Evolutionary conservation across 768 basidiomycete genomes (phyloP).

Genomic region (Serendipita indica): DNA sequence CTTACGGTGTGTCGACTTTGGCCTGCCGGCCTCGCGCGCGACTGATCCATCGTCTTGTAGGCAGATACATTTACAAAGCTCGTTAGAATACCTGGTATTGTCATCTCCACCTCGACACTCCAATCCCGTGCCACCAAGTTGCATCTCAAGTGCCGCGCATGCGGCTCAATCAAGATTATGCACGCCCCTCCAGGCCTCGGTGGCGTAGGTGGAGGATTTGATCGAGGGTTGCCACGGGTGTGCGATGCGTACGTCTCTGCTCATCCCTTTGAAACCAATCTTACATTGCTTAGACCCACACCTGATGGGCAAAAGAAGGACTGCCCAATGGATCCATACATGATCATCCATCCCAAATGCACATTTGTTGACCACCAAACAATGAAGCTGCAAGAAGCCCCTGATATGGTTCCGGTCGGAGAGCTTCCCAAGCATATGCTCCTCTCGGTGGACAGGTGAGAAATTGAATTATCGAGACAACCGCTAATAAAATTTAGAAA

Average conservation of each 20-base stretch:
- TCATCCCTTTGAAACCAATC: not conserved
- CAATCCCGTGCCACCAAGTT: constrained; percentile 87
- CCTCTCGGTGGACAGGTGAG: constrained; percentile 63
- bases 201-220: constrained; percentile 74
- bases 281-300: constrained; percentile 27
- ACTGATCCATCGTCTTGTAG: constrained; percentile 16
- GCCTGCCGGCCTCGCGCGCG: not conserved
- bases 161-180: constrained; percentile 63
- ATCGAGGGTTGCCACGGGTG: constrained; percentile 68
- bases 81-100: constrained; percentile 93
- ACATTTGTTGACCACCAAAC: constrained; percentile 91
- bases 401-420: constrained; percentile 99
- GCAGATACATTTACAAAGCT: constrained; percentile 89
- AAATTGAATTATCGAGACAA: not conserved
- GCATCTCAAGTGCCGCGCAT: constrained; percentile 84
- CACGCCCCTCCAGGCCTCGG: constrained; percentile 67
- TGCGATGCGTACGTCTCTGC: constrained; percentile 50
- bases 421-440: constrained; percentile 93
- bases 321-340: constrained; percentile 90
- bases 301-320: constrained; percentile 79
- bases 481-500: constrained; percentile 27
- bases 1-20: constrained; percentile 41
- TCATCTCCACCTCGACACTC: constrained; percentile 89
- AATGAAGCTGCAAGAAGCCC: constrained; percentile 94
- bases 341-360: constrained; percentile 89